Conservation (phyloP, 2,329 filamentous ascomycete species). For the Clonostachys rosea region DNA sequence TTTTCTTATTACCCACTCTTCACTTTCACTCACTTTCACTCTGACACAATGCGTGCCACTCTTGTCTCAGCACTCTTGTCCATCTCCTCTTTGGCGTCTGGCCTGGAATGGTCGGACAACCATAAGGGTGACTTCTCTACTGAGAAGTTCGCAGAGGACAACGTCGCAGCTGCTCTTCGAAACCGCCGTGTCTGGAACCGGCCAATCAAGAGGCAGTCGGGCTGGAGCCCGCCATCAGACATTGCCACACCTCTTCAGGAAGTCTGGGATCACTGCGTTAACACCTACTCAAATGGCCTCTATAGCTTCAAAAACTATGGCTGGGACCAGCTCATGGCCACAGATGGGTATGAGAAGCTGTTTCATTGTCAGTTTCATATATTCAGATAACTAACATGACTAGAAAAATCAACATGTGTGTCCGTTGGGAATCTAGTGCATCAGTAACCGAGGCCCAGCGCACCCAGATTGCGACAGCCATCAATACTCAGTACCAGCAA, state of each 20-base stretch:
- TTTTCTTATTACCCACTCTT: no score
- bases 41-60: no score
- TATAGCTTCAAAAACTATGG: neutral
- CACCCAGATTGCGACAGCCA: constrained; percentile 22
- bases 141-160: no score
- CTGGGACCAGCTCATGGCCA: neutral
- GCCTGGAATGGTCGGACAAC: no score
- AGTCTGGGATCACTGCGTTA: neutral
- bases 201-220: constrained; percentile 24
- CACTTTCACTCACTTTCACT: no score
- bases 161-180: neutral
- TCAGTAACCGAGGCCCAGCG: constrained; percentile 30
- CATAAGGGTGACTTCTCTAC: no score
- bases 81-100: no score
- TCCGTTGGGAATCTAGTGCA: constrained; percentile 35
- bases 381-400: neutral
- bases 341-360: neutral
- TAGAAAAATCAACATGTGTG: constrained; percentile 22
- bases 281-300: neutral
- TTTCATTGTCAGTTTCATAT: no score
- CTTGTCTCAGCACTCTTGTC: no score
- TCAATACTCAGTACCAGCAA: constrained; percentile 26
- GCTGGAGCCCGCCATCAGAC: neutral
- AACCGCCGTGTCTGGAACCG: constrained; percentile 12
- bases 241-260: neutral